These are phyloP conservation scores for maize (Zea mays) DNA, from an alignment of 176 grass and related monocot genomes.

Conservation along the genomic window DNA sequence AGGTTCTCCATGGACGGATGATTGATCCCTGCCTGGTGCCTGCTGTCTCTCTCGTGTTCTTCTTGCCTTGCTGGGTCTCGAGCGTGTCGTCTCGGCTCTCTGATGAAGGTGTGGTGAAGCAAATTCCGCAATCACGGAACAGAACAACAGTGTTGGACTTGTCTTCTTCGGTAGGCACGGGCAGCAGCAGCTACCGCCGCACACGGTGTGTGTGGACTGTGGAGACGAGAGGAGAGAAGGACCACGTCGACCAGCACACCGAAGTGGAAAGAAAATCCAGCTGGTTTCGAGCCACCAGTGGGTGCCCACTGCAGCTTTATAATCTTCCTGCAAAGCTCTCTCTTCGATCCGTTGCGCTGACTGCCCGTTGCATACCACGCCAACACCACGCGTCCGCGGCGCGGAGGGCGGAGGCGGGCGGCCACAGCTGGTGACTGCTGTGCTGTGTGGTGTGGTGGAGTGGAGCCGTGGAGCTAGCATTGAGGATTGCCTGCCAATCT, in stretches of 20 bases:
- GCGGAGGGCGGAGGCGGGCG: background rate
- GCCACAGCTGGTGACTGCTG: constrained; percentile 36
- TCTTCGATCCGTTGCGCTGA: background rate
- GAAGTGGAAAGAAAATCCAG: background rate
- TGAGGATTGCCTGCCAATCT: background rate
- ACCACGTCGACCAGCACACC: background rate
- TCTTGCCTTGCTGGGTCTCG: background rate
- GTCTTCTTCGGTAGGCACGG: constrained; percentile 26
- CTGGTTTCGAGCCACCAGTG: constrained; percentile 29
- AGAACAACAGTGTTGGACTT: constrained; percentile 35
- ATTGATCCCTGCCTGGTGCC: constrained; percentile 1
- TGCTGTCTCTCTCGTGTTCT: background rate
- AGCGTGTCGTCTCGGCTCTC: background rate
- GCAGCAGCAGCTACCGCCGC: no score
- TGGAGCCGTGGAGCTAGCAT: background rate
- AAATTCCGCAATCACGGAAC: constrained; percentile 22
- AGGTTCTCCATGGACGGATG: constrained; percentile 60
- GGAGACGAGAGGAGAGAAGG: background rate
- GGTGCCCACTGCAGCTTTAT: background rate
- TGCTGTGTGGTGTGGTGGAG: no score
- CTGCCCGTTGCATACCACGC: background rate
- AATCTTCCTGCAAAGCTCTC: constrained; percentile 16
- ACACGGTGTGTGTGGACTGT: background rate
- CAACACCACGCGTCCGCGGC: no score
- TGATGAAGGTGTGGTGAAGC: background rate